Percentiles rank a stretch among this genome's conserved stretches.
phyloP scores from a whole-genome alignment of 169 alveolate species.

The Eimeria acervulina region DNA sequence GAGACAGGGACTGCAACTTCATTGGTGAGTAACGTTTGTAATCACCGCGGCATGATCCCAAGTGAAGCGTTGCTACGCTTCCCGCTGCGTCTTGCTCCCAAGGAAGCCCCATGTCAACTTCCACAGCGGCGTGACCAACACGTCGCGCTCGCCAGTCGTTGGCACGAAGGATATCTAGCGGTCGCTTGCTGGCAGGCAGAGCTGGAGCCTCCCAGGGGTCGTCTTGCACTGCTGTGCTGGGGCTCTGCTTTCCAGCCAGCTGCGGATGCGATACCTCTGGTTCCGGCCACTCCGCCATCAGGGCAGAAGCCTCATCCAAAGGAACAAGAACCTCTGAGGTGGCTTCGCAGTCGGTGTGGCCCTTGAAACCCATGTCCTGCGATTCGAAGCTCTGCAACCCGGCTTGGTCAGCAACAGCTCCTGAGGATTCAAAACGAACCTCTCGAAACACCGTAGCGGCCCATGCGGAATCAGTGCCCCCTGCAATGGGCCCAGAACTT shows the following conservation, averaged over 20 bases:
- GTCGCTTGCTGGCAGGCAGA: slow-evolving; percentile 7
- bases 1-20: background rate
- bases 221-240: background rate
- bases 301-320: background rate
- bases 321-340: background rate
- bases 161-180: slow-evolving; percentile 46
- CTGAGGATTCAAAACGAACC: background rate
- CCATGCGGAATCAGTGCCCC: background rate
- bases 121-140: slow-evolving; percentile 52
- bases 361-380: background rate
- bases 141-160: slow-evolving; percentile 72
- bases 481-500: background rate
- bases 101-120: slow-evolving; percentile 41
- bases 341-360: background rate
- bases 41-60: background rate
- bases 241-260: background rate
- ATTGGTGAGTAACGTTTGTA: background rate
- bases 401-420: background rate
- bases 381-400: background rate
- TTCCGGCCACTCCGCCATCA: background rate
- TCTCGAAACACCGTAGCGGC: background rate
- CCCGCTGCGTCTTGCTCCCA: background rate
- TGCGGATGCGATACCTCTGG: background rate
- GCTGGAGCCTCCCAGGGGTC: background rate
- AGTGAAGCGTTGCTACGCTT: background rate